Base-by-base conservation (phyloP, 2,329 filamentous ascomycete species). In the Tolypocladium album region DNA sequence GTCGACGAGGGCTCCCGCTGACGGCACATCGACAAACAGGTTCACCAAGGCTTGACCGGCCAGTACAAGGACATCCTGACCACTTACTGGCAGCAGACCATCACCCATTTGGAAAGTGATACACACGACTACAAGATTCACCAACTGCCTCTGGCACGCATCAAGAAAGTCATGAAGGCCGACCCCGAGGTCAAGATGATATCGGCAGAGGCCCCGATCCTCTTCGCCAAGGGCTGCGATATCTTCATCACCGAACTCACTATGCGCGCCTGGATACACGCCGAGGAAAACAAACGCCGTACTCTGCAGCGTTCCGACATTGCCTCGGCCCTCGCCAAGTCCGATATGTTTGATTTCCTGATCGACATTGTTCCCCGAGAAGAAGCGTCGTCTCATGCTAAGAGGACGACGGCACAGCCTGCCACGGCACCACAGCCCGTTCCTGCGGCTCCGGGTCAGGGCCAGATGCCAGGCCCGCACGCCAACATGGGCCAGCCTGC, bases 121-220 rank as follows among this genome's bases (percentile, higher is more conserved):
- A 91, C 89, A 56, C 94, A 99, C 74, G 94, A 99, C 75, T 99
- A 97, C 82, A 99, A 99, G 77, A 84, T 97, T 60, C 94, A 99
- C 74, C 94, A 97, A 74, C 82, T 99, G 45, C 94, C 94, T 1
- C 82, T 99, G 47, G 94, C 94, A n/a, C 88, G 94, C 59, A 99
- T 99, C 79, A 99, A 99, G 81, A 99, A 99, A 75, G 94, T 99
- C 66, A 99, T 99, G 94, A 99, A 99, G 78, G 94, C 94, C 0
- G 94, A 99, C 67, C 94, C 94, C 0, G 94, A 99, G 69, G 94
- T 99, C 56, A 99, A 99, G 80, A 99, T 99, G 94, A 99, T 99
- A 64, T 97, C 92, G 4, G 94, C 94, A 11, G 94, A 99, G 76
- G 94, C 94, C 1, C 94, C 94, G 1, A 99, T 99, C 67, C 81